Base-by-base conservation (phyloP, 805 yeast genomes). In the Candida argentea region DNA sequence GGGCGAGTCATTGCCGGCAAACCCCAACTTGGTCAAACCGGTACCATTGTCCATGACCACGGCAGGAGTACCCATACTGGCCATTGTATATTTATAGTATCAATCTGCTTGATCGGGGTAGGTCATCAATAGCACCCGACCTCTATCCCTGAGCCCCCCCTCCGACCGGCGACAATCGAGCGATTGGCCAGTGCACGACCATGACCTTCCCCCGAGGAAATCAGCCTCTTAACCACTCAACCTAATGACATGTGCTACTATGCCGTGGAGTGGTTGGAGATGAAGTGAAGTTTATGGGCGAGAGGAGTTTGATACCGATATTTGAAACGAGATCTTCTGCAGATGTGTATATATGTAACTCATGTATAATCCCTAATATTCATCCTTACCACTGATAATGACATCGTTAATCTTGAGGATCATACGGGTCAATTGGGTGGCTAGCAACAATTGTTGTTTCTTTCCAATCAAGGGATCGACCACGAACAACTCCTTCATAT, bases 41-140 rank as follows among this genome's bases (percentile, higher is more conserved):
- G 98, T 91, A 70, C 98, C 98, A 55, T 89, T 89, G 68, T 85
- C 95, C 95, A 86, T 86, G 53, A 86, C 94, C 65, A 86, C 89
- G 34, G 95, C 94, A 22, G 95, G 95, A 34, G 83, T 77, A 39
- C 76, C 76, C 57, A 75, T 61, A 50, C 72, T 65, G 24, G 78
- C 67, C 80, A 74, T 74, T 24, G 21, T 38, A 22, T 17, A 16
- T 27, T 17, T 19, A n/a, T 23, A 10, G n/a, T 12, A n/a, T 16
- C 10, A 8, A n/a, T 14, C n/a, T 12, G 17, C n/a, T 15, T 11
- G 18, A 24, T 16, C n/a, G 16, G 20, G 8, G 12, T 16, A 12
- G 21, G 19, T 10, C 10, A 5, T 6, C 22, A 18, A 16, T n/a
- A n/a, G n/a, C n/a, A n/a, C n/a, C n/a, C n/a, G n/a, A n/a, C n/a